These are phyloP conservation scores for Aurantiochytrium sp. DNA, from an alignment of 108 stramenopile species.

Conservation along the genomic window DNA sequence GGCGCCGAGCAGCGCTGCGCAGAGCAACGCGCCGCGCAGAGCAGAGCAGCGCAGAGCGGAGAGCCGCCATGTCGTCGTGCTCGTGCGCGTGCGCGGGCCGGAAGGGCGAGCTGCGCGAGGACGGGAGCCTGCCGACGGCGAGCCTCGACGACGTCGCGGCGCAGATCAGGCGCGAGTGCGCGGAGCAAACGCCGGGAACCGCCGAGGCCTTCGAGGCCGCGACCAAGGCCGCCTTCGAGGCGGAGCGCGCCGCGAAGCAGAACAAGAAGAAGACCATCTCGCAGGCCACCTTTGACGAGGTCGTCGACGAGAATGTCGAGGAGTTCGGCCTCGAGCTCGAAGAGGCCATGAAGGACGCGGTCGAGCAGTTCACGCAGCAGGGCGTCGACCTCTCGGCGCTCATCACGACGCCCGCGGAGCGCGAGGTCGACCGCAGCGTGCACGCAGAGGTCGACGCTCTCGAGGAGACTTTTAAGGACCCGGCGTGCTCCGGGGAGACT, in stretches of 20 bases:
- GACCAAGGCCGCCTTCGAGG: slow-evolving; percentile 1
- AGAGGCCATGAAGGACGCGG: slow-evolving; percentile 43
- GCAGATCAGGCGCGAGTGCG: not conserved
- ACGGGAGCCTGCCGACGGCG: not conserved
- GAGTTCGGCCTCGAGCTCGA: slow-evolving; percentile 52
- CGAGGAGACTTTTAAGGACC: not conserved
- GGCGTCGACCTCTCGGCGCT: slow-evolving; percentile 26
- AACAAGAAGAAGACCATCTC: slow-evolving; percentile 41
- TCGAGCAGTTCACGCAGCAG: slow-evolving; percentile 47
- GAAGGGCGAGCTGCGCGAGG: not conserved
- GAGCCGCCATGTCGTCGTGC: not conserved
- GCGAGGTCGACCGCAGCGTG: not conserved
- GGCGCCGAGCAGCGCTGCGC: too few species aligned
- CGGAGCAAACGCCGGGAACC: not conserved
- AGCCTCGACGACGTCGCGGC: slow-evolving; percentile 18
- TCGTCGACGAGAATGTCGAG: slow-evolving; percentile 55
- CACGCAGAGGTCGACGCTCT: not conserved
- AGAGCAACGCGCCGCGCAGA: too few species aligned
- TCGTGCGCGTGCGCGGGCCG: not conserved
- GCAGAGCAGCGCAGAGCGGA: not conserved
- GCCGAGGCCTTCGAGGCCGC: not conserved
- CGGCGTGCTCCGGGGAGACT: not conserved
- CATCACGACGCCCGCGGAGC: not conserved
- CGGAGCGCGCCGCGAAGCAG: not conserved
- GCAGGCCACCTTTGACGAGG: slow-evolving; percentile 58